Evolutionary conservation across 352 stramenopile species (phyloP), one percentile per base, ranked within the genome.

Genomic region (Pythium oligandrum): DNA sequence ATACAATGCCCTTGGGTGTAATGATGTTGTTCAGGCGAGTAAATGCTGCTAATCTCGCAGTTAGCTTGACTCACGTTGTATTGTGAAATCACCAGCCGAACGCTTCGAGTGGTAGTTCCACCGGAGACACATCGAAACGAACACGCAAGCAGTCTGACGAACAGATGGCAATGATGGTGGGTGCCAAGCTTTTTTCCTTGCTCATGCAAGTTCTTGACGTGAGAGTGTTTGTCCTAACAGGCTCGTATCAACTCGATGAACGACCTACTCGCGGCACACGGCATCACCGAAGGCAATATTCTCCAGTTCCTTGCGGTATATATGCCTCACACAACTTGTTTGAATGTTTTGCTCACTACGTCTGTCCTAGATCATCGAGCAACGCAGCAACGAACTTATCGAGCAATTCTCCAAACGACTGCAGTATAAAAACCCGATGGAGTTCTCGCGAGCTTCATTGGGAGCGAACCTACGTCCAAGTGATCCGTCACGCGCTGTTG

Each of bases 221-320:
- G 17, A 35, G 26, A 40, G 40, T 37, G 36, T 44, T 44, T 17
- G 9, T 57, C n/a, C 48, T 32, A 6, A 10, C 26, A 88, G 76
- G 76, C 75, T n/a, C 74, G 79, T 2, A 89, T 90, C 62, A 92
- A 89, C 54, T 92, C 81, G 6, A 88, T 92, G 76, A 92, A 90
- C 65, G 78, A 92, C 56, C 63, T 92, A 4, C 59, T 92, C 26
- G 78, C 79, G 7, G 79, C 79, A 0, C 78, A 92, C 44, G 81
- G 78, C 1, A 83, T 92, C 61, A 92, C 81, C 0, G 81, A 92
- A 53, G 76, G 78, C 61, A 92, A 87, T 51, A 86, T 92, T 48
- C 63, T 92, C n/a, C 78, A 92, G 55, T 88, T 92, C 53, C 61
- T 92, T 6, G 75, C 76, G 48, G 78, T 91, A 32, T 30, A 61